Evolutionary conservation across 345 rosid genomes (phyloP).

Genomic region (Aegle marmelos): DNA sequence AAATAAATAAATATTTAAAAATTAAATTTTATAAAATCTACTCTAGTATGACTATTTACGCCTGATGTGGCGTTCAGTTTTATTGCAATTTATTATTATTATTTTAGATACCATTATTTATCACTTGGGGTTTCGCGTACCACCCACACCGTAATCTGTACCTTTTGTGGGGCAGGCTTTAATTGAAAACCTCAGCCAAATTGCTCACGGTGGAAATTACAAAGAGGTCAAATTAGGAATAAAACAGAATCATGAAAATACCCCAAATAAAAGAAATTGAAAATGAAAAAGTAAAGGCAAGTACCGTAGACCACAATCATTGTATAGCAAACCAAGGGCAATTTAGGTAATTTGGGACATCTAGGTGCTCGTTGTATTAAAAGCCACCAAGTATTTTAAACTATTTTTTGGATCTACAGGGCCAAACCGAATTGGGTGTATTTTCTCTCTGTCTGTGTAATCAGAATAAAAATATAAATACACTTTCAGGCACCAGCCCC

Average conservation of each 20-base stretch:
- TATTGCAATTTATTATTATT: no score
- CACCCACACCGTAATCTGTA: no score
- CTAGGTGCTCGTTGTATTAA: not conserved
- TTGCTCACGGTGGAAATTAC: not conserved
- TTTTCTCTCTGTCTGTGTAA: not conserved
- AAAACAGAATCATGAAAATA: not conserved
- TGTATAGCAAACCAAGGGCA: not conserved
- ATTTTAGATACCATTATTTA: no score
- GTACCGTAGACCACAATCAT: not conserved
- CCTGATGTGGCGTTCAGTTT: no score
- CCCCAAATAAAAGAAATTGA: not conserved
- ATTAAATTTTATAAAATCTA: no score
- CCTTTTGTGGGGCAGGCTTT: no score
- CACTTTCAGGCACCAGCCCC: not conserved
- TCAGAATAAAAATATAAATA: not conserved
- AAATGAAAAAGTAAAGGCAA: no score
- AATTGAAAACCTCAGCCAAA: no score
- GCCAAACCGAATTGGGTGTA: not conserved
- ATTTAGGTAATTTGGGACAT: not conserved
- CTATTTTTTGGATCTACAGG: no score
- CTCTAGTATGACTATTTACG: no score
- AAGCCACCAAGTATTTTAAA: not conserved
- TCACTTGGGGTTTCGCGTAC: no score
- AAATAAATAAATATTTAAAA: no score
- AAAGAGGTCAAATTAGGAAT: not conserved